phyloP scores from a whole-genome alignment of 768 basidiomycete species.

The Tephrocybe sp. region DNA sequence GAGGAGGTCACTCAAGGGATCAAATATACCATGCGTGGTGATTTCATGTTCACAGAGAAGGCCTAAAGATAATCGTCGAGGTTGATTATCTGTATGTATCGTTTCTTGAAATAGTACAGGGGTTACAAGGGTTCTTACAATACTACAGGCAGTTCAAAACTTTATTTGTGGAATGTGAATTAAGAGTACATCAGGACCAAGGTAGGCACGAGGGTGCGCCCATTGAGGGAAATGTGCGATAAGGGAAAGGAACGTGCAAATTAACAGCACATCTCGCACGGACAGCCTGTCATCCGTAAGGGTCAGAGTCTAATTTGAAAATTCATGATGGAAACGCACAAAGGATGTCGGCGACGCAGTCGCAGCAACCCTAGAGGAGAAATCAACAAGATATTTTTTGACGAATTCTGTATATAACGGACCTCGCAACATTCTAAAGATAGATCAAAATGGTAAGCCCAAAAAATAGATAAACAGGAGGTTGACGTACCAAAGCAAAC shows the following conservation, averaged over 20 bases:
- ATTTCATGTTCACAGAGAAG: slow-evolving; percentile 35
- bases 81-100: background rate
- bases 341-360: slow-evolving; percentile 66
- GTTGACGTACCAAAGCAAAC: slow-evolving; percentile 63
- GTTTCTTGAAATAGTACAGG: too few species aligned
- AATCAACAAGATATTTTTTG: background rate
- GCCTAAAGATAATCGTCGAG: background rate
- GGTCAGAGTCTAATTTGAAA: background rate
- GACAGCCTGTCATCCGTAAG: slow-evolving; percentile 53
- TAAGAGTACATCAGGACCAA: background rate
- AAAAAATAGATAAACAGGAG: background rate
- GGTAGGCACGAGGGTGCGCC: background rate
- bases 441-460: background rate
- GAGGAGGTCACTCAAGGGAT: slow-evolving; percentile 35
- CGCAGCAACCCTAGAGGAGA: slow-evolving; percentile 60
- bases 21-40: slow-evolving; percentile 33
- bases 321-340: slow-evolving; percentile 44
- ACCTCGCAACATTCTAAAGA: slow-evolving; percentile 70
- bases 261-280: slow-evolving; percentile 77
- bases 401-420: slow-evolving; percentile 19
- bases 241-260: background rate
- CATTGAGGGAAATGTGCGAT: background rate
- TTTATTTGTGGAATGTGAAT: background rate
- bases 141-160: too few species aligned
- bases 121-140: too few species aligned